Percentiles rank a stretch among this genome's conserved stretches.
Conservation (phyloP, 2,329 filamentous ascomycete genomes). For the Calonectria hawksworthii region DNA sequence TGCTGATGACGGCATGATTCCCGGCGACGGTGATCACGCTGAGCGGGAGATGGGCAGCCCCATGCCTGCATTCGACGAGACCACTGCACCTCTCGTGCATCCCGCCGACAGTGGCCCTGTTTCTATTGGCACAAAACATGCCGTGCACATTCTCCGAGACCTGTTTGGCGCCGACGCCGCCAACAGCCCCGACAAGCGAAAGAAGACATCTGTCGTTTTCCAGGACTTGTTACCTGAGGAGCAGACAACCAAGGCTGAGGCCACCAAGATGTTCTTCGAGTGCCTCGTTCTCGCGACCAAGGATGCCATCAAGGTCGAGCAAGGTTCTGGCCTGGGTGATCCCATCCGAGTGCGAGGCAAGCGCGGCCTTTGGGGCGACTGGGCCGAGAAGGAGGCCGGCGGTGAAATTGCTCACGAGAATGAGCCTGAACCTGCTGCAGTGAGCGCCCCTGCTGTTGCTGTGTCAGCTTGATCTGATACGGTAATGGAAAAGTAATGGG, state of each 20-base stretch:
- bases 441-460: slow-evolving; percentile 51
- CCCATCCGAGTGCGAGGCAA: slow-evolving; percentile 90
- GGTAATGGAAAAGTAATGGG: slow-evolving; percentile 9
- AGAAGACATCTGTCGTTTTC: slow-evolving; percentile 85
- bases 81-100: slow-evolving; percentile 80
- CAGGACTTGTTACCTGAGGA: slow-evolving; percentile 90
- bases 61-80: slow-evolving; percentile 81
- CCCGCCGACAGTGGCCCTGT: slow-evolving; percentile 89
- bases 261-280: slow-evolving; percentile 99
- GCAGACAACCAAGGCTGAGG: slow-evolving; percentile 86
- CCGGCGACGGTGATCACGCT: slow-evolving; percentile 61
- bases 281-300: slow-evolving; percentile 96
- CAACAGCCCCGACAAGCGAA: slow-evolving; percentile 78
- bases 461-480: slow-evolving; percentile 53
- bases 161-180: slow-evolving; percentile 83
- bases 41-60: slow-evolving; percentile 60
- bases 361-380: slow-evolving; percentile 95
- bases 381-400: slow-evolving; percentile 85
- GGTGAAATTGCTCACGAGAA: slow-evolving; percentile 71
- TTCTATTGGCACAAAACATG: slow-evolving; percentile 92
- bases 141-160: slow-evolving; percentile 93
- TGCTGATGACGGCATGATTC: slow-evolving; percentile 66
- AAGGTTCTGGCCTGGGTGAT: slow-evolving; percentile 81
- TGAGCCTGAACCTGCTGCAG: slow-evolving; percentile 55
- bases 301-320: slow-evolving; percentile 97